Percentiles rank a stretch among this genome's conserved stretches.
Conservation (phyloP, 129 eudicot genomes). For the Calendula officinalis region DNA sequence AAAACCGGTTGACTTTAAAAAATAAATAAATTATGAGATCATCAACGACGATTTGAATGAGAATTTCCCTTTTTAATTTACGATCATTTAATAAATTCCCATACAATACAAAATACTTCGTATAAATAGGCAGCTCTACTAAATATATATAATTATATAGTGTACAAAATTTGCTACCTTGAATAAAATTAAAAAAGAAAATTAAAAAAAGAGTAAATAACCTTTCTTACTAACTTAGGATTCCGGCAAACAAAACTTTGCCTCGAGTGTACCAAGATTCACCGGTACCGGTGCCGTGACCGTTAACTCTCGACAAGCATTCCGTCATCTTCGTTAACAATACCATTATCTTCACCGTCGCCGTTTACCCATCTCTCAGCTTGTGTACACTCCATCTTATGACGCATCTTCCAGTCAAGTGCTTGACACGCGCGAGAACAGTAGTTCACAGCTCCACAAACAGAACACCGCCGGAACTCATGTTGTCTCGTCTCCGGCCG, state of each 20-base stretch:
- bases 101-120: too few species aligned
- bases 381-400: constrained; percentile 59
- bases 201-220: constrained; percentile 17
- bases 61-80: not conserved
- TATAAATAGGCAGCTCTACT: constrained; percentile 22
- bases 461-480: constrained; percentile 77
- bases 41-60: not conserved
- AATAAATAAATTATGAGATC: not conserved
- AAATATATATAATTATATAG: constrained; percentile 22
- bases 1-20: too few species aligned
- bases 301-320: constrained; percentile 45
- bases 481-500: constrained; percentile 72
- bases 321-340: constrained; percentile 26
- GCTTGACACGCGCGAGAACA: constrained; percentile 89
- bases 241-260: constrained; percentile 35
- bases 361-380: constrained; percentile 60
- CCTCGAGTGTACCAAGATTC: constrained; percentile 38
- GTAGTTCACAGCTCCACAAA: constrained; percentile 69
- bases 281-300: constrained; percentile 36
- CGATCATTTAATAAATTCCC: not conserved
- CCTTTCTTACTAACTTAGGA: constrained; percentile 31
- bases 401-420: constrained; percentile 72
- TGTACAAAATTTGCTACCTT: constrained; percentile 41
- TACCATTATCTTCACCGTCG: constrained; percentile 34
- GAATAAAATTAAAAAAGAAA: not conserved